Base-by-base conservation (phyloP, 768 basidiomycete species). In the Kwoniella dejecticola region DNA sequence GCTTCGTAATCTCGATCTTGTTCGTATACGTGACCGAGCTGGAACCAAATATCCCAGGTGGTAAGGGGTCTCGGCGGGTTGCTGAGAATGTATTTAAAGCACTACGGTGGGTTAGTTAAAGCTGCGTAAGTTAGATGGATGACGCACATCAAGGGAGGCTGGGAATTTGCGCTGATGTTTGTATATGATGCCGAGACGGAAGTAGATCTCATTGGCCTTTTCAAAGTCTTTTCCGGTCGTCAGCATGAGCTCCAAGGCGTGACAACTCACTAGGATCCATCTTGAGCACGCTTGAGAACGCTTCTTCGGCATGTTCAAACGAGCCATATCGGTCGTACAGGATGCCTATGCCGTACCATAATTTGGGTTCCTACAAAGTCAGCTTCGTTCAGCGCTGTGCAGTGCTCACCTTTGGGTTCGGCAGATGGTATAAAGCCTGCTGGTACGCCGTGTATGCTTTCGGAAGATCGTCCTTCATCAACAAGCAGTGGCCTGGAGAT, bases 271-370 rank as follows among this genome's bases (percentile, higher is more conserved):
- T 90, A 80, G 91, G 90, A 81, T 97, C 94, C 93, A 97, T 98
- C 66, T 89, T 84, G 41, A 99, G 85, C 24, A 98, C 95, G 12
- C 90, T 93, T 0, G 91, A 88, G 72, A 99, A 99, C 0, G 96
- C 96, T 77, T 98, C 96, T 80, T 99, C 96, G 67, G 96, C 96
- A 70, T 98, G 96, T 80, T 99, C 95, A 76, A 99, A 83, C 53
- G 91, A 94, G 15, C 96, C 96, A 72, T 98, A 99, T 29, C 96
- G 88, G 82, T 99, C 96, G 73, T 99, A 98, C 31, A 98, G 86
- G 59, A 98, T 98, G 31, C 96, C 96, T 76, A 99, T 98, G 33
- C 96, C 96, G 77, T 98, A 99, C 96, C 96, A 99, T 8, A 99
- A 83, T 76, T 98, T 97, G 3, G 95, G 94, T 79, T 99, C 96